Conservation (phyloP, 2,329 filamentous ascomycete genomes). For the Aotearoamyces nothofagi region DNA sequence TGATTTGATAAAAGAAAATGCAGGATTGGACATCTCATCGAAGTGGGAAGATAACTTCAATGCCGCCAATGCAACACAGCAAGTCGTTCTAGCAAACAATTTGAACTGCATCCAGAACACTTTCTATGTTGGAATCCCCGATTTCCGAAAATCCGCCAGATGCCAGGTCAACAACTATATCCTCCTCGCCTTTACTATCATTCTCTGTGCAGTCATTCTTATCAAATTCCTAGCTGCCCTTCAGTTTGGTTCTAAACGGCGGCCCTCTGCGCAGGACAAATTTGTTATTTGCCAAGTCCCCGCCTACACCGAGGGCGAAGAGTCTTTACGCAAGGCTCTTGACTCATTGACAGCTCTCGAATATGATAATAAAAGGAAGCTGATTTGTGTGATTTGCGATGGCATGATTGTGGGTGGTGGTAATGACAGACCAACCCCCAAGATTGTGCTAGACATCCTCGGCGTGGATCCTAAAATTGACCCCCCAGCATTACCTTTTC, state of each 20-base stretch:
- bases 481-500: constrained; percentile 85
- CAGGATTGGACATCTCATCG: constrained; percentile 64
- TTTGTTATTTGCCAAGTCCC: constrained; percentile 98
- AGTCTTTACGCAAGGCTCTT: constrained; percentile 79
- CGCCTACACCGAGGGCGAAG: constrained; percentile 95
- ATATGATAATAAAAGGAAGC: constrained; percentile 96
- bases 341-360: constrained; percentile 89
- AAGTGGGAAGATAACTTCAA: constrained; percentile 42
- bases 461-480: constrained; percentile 96
- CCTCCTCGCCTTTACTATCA: constrained; percentile 70
- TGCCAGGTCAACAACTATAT: constrained; percentile 90
- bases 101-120: constrained; percentile 68
- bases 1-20: constrained; percentile 55
- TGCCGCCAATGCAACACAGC: constrained; percentile 32
- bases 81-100: constrained; percentile 42
- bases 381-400: constrained; percentile 92
- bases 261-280: constrained; percentile 85
- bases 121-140: constrained; percentile 70
- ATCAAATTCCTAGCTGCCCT: constrained; percentile 87
- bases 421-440: constrained; percentile 91
- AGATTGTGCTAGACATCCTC: constrained; percentile 93
- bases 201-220: constrained; percentile 65
- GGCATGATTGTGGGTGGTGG: constrained; percentile 93
- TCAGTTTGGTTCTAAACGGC: constrained; percentile 82
- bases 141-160: constrained; percentile 63